Base-by-base conservation (phyloP, 495 filamentous ascomycete species). In the Tuber indicum region DNA sequence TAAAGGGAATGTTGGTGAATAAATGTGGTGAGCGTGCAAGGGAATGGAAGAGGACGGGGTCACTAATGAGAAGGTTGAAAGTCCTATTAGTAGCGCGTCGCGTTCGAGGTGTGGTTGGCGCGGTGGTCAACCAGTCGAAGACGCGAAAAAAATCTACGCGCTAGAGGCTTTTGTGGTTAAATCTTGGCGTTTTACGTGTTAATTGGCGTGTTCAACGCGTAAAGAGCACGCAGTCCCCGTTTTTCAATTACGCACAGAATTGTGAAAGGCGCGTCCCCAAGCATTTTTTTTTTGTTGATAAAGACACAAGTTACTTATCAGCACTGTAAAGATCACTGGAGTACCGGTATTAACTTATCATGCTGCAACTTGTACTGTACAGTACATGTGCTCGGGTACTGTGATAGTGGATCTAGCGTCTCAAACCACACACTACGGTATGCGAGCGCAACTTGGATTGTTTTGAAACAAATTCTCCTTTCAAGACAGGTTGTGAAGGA, bases 1-100 rank as follows among this genome's bases (percentile, higher is more conserved):
- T 12, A n/a, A 16, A 36, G 58, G 58, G 58, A 36, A 66, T 36
- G 3, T 16, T 19, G 58, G 58, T 66, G 58, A 66, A 36, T 66
- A 66, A 36, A 66, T 66, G 58, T 19, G 58, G 58, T 66, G 58
- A 62, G 52, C 26, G 58, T 36, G 58, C n/a, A 62, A 66, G 32
- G 26, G 58, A 36, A 66, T 36, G 26, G 14, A 66, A 66, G 26
- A 21, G 49, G 49, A 66, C 12, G 26, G 26, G 19, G 58, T 66
- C 26, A 58, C 52, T 58, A 66, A 66, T 66, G 58, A 12, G 58
- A 66, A 66, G 58, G 58, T 36, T 66, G 58, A 66, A 66, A 66
- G 58, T 17, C 26, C 58, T 36, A 66, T 66, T 66, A 36, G 58
- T 16, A 36, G 58, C 58, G 58, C 58, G 58, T 66, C 58, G 58